phyloP scores from a whole-genome alignment of 1,139 yeast species.

The Meyerozyma sp. region DNA sequence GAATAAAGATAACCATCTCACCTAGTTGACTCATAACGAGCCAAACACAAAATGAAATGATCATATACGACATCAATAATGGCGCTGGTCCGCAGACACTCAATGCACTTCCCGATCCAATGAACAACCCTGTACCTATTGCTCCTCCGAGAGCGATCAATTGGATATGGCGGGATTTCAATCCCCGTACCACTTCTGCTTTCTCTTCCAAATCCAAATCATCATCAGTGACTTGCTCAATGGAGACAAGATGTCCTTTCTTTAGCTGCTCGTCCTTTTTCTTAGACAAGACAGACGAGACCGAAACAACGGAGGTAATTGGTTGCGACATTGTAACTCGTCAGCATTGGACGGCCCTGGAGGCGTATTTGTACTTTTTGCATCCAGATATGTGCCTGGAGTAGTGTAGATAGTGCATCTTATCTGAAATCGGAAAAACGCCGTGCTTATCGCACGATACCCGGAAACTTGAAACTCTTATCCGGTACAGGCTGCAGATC shows the following conservation, averaged over 20 bases:
- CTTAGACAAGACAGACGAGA: background rate
- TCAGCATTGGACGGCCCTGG: too few species aligned
- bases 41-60: constrained; percentile 31
- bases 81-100: constrained; percentile 31
- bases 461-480: too few species aligned
- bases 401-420: too few species aligned
- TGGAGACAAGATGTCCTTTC: background rate
- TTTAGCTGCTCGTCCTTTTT: background rate
- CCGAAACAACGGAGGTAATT: background rate
- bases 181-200: constrained; percentile 17
- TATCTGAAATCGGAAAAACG: too few species aligned
- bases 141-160: constrained; percentile 48
- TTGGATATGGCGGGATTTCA: constrained; percentile 40
- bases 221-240: background rate
- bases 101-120: constrained; percentile 31
- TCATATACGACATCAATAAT: constrained; percentile 28
- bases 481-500: too few species aligned
- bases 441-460: too few species aligned
- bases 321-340: background rate
- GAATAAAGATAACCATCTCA: constrained; percentile 36
- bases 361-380: too few species aligned
- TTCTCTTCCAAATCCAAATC: background rate
- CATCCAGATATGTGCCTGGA: too few species aligned
- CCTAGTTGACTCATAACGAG: constrained; percentile 37
- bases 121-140: constrained; percentile 45